Evolutionary conservation across 108 stramenopile species (phyloP), one percentile per base, ranked within the genome.

Genomic region (Parmales sp.): DNA sequence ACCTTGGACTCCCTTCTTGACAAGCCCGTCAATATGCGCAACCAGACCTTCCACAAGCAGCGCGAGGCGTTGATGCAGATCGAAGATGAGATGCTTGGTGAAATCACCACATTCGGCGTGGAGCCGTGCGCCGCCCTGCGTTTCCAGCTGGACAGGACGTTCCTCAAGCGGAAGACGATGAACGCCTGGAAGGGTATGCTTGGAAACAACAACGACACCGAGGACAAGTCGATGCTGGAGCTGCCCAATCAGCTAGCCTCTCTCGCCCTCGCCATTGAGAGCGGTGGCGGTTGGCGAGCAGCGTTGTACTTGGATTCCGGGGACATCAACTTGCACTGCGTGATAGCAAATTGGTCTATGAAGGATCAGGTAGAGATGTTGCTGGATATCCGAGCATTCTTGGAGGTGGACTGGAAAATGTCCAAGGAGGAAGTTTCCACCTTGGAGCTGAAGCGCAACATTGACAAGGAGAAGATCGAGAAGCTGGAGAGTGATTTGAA

Each of bases 161-260:
- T 28, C 31, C 54, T 60, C 5, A 60, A 60, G 54, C 18, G 13
- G 29, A 60, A 60, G 31, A 60, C 36, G 54, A 28, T 60, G 4
- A 28, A 60, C 29, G 31, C 29, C 31, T 60, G 54, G 54, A 60
- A 60, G 54, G 54, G 26, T 34, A 60, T 60, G 54, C 13, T 28
- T 13, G 54, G 54, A 13, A 20, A 60, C 3, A 31, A 16, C 1
- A 34, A 60, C 26, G 31, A 60, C 6, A 34, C 54, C n/a, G 7
- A 5, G 7, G 29, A 19, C 54, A 28, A 34, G 31, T 13, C 36
- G 1, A 28, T 34, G 31, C 36, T 34, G 31, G 54, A 60, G 16
- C 29, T 60, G 54, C 54, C 54, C 4, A 34, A 28, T 4, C 54
- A 60, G 20, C 4, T 60, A 13, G 31, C 26, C 29, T 11, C 20